Conservation (phyloP, 164 flowering plant genomes). For the Malania oleifera region DNA sequence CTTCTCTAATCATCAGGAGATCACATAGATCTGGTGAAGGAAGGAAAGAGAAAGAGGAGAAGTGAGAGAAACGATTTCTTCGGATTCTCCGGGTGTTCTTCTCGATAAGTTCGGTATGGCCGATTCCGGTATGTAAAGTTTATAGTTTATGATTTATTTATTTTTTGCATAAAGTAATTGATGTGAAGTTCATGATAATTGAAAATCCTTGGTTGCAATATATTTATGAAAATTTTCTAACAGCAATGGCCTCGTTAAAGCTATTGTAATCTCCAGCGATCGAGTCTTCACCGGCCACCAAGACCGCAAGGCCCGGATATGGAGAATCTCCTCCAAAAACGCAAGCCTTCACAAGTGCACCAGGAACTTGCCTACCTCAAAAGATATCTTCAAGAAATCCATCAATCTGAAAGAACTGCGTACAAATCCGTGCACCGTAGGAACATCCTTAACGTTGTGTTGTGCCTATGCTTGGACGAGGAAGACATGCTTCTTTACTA, state of each 20-base stretch:
- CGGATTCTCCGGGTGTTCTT: no score
- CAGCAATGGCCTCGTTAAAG: conserved; percentile 53
- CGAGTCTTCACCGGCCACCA: conserved; percentile 62
- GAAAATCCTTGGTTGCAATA: no score
- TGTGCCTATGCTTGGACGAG: conserved; percentile 46
- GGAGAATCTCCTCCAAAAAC: conserved; percentile 31
- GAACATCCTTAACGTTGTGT: conserved; percentile 41
- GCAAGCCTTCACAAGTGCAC: conserved; percentile 25
- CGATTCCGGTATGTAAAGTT: no score
- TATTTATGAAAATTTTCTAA: no score
- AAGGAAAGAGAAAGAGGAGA: no score
- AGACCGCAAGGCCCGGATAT: conserved; percentile 57
- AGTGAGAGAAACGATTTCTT: no score
- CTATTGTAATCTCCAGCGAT: conserved; percentile 42
- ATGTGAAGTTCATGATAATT: no score
- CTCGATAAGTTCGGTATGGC: no score
- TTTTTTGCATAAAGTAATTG: no score
- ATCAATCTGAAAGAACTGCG: conserved; percentile 57
- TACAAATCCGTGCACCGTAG: conserved; percentile 32
- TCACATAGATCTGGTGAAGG: no score
- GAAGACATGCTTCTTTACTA: conserved; percentile 50
- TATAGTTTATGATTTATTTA: no score
- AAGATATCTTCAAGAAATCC: conserved; percentile 40
- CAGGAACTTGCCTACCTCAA: conserved; percentile 44
- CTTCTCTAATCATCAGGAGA: no score